Base-by-base conservation (phyloP, 2,329 filamentous ascomycete genomes). In the Aspergillus sp. region DNA sequence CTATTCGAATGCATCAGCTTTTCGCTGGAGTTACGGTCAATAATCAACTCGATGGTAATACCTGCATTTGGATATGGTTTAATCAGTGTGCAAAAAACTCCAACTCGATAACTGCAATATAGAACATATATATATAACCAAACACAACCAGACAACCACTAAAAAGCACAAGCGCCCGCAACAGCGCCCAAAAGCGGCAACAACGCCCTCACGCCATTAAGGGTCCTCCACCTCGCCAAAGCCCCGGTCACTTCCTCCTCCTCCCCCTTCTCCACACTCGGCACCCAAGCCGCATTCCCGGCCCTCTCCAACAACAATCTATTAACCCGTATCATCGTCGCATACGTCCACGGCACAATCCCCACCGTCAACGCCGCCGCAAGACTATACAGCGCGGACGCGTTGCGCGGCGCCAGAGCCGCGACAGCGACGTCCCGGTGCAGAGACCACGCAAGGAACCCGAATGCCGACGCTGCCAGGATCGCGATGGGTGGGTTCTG, bases 321-420 rank as follows among this genome's bases (percentile, higher is more conserved):
- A 59, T 74, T 75, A 22, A 68, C 69, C 13, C 56, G 41, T 1
- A 30, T 32, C 69, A 76, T 76, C 3, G 55, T 47, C 3, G 57
- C 41, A 0, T 70, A 2, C 13, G 74, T 76, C 51, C 60, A 75
- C 15, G 74, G 74, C 4, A 72, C 64, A 53, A 75, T 73, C 1
- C 64, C 62, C 9, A 73, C 1, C 8, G 67, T 68, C 54, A 75
- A 34, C 13, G 58, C 55, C 6, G 67, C 71, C 3, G 74, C 71
- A 1, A 61, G 50, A 4, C 63, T 48, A 56, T 72, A 75, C 15
- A 67, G 53, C 2, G 32, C 26, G 3, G 50, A 42, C n/a, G 57
- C 57, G n/a, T 59, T 61, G 18, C 43, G 24, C 4, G 59, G 48
- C 1, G 58, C 48, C 4, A 62, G 24, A 9, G 59, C 60, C 22